Base-by-base conservation (phyloP, 1,284 basidiomycete species). In the Marasmius tenuissimus region DNA sequence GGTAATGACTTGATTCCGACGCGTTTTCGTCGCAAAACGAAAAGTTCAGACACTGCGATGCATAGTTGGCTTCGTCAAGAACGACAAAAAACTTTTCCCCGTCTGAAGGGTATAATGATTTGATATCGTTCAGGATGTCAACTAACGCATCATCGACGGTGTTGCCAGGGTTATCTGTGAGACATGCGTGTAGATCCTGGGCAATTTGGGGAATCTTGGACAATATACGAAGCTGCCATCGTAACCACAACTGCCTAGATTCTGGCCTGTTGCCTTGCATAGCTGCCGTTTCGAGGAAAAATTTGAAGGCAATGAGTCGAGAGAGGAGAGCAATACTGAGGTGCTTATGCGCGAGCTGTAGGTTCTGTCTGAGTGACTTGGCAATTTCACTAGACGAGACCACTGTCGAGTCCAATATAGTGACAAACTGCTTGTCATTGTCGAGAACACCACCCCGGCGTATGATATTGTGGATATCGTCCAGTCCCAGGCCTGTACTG, bases 61-160 rank as follows among this genome's bases (percentile, higher is more conserved):
- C 48, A 33, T 7, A 4, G 33, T 59, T 59, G 10, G 58, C 48
- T 39, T 59, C 58, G 33, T 59, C 58, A 1, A 59, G 37, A n/a
- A 33, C 58, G 38, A 59, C 49, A 39, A 40, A 52, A 6, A 59
- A 22, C 4, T 27, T 14, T 37, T 27, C 27, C 27, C 27, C 27
- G 27, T 4, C 4, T 27, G 27, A 4, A 27, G 2, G 27, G 27
- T 27, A 4, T 4, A 27, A 4, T 4, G 27, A 27, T 5, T 18
- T 54, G 52, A 22, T 22, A 4, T 18, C 9, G 20, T n/a, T 49
- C 12, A 18, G 11, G n/a, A 50, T 57, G 22, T 18, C 11, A 22
- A 57, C 11, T n/a, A 42, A 42, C n/a, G 40, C 33, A 5, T 42
- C 20, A 1, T 38, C 14, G 38, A 57, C 35, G 1, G 1, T 39